Percentiles rank a stretch among this genome's conserved stretches.
phyloP scores from a whole-genome alignment of 2,329 filamentous ascomycete genomes.

The Penicillium janthinellum region DNA sequence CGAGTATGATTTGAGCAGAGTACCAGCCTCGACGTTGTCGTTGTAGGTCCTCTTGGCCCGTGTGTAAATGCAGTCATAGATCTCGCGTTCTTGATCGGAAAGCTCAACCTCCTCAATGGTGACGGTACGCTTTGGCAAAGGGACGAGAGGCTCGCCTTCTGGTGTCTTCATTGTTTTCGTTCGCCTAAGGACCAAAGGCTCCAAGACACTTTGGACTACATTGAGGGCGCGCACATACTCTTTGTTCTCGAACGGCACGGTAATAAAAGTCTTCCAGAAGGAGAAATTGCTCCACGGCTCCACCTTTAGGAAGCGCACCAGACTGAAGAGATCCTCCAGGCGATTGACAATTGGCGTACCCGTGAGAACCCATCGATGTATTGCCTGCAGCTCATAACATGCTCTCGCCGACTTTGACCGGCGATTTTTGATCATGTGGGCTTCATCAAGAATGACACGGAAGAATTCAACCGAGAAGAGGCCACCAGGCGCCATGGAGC shows the following conservation, averaged over 20 bases:
- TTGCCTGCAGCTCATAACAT: conserved; percentile 84
- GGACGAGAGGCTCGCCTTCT: conserved; percentile 76
- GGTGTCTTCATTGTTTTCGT: conserved; percentile 99
- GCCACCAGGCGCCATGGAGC: conserved; percentile 68
- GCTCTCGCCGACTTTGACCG: conserved; percentile 92
- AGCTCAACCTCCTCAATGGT: conserved; percentile 88
- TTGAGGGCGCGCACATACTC: conserved; percentile 92
- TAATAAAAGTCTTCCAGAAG: conserved; percentile 99
- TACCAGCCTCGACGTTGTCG: conserved; percentile 86
- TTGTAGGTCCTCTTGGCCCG: conserved; percentile 82
- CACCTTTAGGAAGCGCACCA: conserved; percentile 88
- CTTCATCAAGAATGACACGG: conserved; percentile 92
- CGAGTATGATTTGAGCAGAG: conserved; percentile 90
- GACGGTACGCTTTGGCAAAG: conserved; percentile 76
- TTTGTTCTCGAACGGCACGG: conserved; percentile 92
- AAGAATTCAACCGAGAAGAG: conserved; percentile 94
- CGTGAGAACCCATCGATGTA: conserved; percentile 89
- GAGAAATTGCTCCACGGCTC: conserved; percentile 99
- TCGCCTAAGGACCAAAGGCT: conserved; percentile 89
- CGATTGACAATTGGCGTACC: conserved; percentile 97
- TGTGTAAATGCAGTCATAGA: conserved; percentile 88
- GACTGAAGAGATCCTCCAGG: conserved; percentile 88
- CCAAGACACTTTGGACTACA: conserved; percentile 94
- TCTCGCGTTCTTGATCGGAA: conserved; percentile 79
- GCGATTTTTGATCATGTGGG: conserved; percentile 86